A percentile compares a stretch with the other conserved stretches of the same genome.
Conservation (phyloP, 108 stramenopile species). For the Conticribra weissflogii region DNA sequence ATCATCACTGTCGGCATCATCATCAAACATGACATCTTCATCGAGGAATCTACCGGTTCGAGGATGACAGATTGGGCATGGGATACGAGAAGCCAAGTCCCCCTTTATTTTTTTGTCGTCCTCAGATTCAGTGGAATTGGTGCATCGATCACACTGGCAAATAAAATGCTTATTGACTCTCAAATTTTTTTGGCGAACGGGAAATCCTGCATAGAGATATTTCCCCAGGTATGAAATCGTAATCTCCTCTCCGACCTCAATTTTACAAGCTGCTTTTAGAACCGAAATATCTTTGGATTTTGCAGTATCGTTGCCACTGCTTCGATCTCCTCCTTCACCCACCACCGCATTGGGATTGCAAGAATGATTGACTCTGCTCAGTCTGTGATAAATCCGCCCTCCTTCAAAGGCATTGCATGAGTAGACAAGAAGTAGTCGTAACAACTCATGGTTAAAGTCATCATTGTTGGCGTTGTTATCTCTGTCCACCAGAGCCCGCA, state of each 20-base stretch:
- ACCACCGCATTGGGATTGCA: constrained; percentile 85
- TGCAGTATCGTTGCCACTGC: neutral
- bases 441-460: constrained; percentile 21
- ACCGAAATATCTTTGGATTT: constrained; percentile 21
- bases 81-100: constrained; percentile 66
- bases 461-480: constrained; percentile 9
- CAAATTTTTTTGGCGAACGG: constrained; percentile 55
- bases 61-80: constrained; percentile 75
- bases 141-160: constrained; percentile 75
- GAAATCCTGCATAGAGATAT: constrained; percentile 64
- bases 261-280: constrained; percentile 62
- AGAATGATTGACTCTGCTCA: constrained; percentile 77
- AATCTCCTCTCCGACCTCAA: constrained; percentile 72
- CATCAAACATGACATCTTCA: constrained; percentile 84
- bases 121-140: neutral
- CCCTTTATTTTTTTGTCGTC: neutral
- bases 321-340: constrained; percentile 14
- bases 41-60: constrained; percentile 68
- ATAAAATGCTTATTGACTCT: constrained; percentile 66
- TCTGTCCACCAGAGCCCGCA: constrained; percentile 16
- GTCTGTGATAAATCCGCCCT: constrained; percentile 64
- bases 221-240: constrained; percentile 77
- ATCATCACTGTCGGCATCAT: constrained; percentile 50
- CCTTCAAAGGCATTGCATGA: constrained; percentile 86
- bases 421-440: constrained; percentile 66